Evolutionary conservation across 768 basidiomycete species (phyloP), one percentile per base, ranked within the genome.

Genomic region (Lactifluus piperatus): DNA sequence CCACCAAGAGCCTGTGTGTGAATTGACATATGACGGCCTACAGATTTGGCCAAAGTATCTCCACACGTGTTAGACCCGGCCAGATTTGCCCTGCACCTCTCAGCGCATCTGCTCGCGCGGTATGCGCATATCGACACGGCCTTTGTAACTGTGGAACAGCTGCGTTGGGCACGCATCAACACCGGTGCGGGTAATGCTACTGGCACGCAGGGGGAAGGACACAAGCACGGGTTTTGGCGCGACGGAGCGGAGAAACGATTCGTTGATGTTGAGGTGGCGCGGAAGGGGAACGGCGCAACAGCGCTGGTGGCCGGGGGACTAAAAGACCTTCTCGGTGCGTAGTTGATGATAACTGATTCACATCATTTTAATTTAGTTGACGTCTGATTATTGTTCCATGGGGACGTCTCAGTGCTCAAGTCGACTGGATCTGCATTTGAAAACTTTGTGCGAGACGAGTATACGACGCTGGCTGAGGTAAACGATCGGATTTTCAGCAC

Each of bases 401-500:
- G n/a, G n/a, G n/a, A 9, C 13, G 10, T 3, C 13, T 16, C 64
- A 91, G 94, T 97, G 14, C 81, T 97, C 66, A 98, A 98, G 73
- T 83, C 88, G 34, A 84, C 88, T 4, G 94, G 91, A 13, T 93
- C 91, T 0, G 81, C 86, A 0, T 97, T 98, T 69, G 78, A 84
- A 55, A 77, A 80, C 27, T 97, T 94, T 72, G 69, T 88, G 50
- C 79, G 81, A 3, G 93, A 95, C 71, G 89, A 93, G 67, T 91
- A 84, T 72, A 94, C 94, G n/a, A 94, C 91, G 1, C 81, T 95
- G 22, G 75, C 71, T 14, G 84, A 88, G 63, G 94, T 95, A 45
- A 71, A 84, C 65, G 95, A 98, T 64, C 81, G 95, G 9, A 86
- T 97, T 66, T 86, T 98, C 73, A 90, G 88, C 18, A 97, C 95